phyloP scores from a whole-genome alignment of 2,329 filamentous ascomycete genomes.

The Pyricularia pennisetigena region DNA sequence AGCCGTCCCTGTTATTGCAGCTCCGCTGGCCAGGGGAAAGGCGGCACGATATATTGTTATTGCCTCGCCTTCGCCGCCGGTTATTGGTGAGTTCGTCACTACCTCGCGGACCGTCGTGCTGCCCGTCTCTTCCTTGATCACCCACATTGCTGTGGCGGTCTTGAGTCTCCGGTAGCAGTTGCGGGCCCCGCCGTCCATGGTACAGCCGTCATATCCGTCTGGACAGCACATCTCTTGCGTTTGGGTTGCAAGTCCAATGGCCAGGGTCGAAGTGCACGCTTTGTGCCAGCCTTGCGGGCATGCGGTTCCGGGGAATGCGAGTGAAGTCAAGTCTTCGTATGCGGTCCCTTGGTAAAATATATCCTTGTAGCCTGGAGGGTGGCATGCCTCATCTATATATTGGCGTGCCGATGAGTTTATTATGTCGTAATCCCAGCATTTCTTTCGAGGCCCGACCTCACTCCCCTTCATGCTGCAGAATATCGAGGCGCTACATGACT shows the following conservation, averaged over 20 bases:
- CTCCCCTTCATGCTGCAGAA: neutral
- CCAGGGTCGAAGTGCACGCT: neutral
- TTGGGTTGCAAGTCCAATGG: neutral
- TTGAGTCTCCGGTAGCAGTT: neutral
- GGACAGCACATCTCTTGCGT: conserved; percentile 4
- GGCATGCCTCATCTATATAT: neutral
- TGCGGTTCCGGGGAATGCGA: conserved; percentile 1
- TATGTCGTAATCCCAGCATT: neutral
- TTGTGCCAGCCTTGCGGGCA: conserved; percentile 3
- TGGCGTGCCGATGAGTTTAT: neutral
- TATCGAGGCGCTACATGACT: neutral
- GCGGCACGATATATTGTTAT: neutral
- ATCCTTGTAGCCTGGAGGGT: conserved; percentile 3
- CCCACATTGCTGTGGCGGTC: neutral
- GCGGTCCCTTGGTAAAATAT: neutral
- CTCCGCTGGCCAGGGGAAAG: conserved; percentile 1
- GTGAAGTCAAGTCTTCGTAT: neutral
- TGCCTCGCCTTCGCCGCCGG: neutral
- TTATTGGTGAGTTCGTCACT: neutral
- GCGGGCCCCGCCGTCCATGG: neutral
- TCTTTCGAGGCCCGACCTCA: neutral
- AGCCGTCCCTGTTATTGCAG: neutral
- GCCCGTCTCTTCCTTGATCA: neutral
- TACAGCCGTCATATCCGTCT: neutral
- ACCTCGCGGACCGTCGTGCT: neutral